Evolutionary conservation across 805 yeast species (phyloP).

Genomic region (Huiozyma sinensis): DNA sequence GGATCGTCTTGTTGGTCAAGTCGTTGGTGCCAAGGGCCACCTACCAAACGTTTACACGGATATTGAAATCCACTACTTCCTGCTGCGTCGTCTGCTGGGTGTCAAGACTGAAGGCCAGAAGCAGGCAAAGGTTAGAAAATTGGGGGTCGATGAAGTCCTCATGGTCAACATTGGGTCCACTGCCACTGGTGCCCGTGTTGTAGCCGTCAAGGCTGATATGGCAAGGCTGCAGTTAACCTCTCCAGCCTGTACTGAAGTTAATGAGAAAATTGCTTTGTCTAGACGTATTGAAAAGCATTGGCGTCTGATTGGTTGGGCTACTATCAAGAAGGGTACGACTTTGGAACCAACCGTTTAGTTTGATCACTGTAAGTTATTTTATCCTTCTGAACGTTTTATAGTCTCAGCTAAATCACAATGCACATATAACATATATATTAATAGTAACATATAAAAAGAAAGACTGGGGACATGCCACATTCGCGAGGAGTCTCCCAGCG

Average conservation of each 20-base stretch:
- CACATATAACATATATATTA: background rate
- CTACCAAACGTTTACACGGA: slow-evolving; percentile 95
- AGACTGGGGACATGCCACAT: background rate
- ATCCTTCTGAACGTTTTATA: background rate
- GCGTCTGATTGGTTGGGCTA: slow-evolving; percentile 99
- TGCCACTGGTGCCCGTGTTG: slow-evolving; percentile 98
- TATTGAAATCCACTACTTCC: slow-evolving; percentile 93
- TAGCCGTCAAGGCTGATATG: slow-evolving; percentile 98
- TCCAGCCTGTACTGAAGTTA: slow-evolving; percentile 97
- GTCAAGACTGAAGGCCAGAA: slow-evolving; percentile 96
- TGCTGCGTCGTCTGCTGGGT: slow-evolving; percentile 92
- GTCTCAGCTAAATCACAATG: background rate
- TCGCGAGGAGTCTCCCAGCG: background rate
- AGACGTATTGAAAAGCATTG: slow-evolving; percentile 99
- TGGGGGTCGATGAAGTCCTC: slow-evolving; percentile 87
- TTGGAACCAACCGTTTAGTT: slow-evolving; percentile 53
- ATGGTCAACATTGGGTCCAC: slow-evolving; percentile 99
- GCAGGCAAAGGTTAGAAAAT: slow-evolving; percentile 92
- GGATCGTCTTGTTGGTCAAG: slow-evolving; percentile 98
- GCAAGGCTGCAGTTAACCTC: slow-evolving; percentile 93
- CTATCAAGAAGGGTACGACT: slow-evolving; percentile 87
- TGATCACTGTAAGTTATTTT: background rate
- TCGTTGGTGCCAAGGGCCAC: slow-evolving; percentile 93
- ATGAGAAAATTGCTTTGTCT: slow-evolving; percentile 96
- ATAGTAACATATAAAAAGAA: background rate